Conservation (phyloP, 1,284 basidiomycete genomes). For the Tilletia horrida region DNA sequence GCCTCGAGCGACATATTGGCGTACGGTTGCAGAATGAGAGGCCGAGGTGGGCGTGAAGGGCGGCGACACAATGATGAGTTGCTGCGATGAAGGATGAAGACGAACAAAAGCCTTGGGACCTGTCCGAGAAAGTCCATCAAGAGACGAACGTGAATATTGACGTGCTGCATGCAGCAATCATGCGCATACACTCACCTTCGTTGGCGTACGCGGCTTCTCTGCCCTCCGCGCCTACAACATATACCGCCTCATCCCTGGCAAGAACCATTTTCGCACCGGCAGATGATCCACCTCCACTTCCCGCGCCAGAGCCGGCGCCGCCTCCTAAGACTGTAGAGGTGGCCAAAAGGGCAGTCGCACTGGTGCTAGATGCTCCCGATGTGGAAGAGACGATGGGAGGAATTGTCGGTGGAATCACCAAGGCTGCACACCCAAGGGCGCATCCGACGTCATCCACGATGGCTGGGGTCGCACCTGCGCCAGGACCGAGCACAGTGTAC, state of each 20-base stretch:
- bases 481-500: constrained; percentile 73
- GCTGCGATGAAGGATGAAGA: constrained; percentile 29
- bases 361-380: background rate
- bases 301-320: background rate
- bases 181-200: constrained; percentile 30
- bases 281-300: background rate
- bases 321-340: background rate
- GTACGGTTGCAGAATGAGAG: constrained; percentile 69
- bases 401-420: constrained; percentile 26
- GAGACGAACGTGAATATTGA: background rate
- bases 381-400: background rate
- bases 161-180: background rate
- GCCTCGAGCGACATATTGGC: constrained; percentile 62
- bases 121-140: background rate
- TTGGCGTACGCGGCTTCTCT: constrained; percentile 76
- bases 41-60: constrained; percentile 69
- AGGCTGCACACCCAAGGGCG: constrained; percentile 73
- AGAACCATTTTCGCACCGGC: constrained; percentile 67
- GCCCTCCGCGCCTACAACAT: constrained; percentile 77
- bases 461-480: constrained; percentile 64
- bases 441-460: constrained; percentile 82
- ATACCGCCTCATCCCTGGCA: constrained; percentile 87
- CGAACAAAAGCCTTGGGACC: constrained; percentile 41
- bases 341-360: background rate
- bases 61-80: constrained; percentile 74